These are phyloP conservation scores for Peniophora sp. DNA, from an alignment of 1,284 basidiomycete genomes.

Conservation along the genomic window DNA sequence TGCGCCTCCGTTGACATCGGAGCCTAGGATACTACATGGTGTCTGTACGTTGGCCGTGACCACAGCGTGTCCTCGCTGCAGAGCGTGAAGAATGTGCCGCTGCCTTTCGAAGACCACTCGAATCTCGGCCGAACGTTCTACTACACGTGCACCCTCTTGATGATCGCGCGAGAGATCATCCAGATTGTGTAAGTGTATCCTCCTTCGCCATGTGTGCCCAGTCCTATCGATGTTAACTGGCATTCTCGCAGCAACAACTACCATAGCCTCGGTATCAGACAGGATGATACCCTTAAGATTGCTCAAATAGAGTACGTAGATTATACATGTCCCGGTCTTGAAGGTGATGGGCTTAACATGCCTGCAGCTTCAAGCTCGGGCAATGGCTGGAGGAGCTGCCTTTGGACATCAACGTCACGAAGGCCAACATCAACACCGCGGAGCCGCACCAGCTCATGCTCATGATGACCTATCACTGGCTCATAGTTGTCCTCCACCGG, in stretches of 20 bases:
- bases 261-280: constrained; percentile 21
- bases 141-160: constrained; percentile 43
- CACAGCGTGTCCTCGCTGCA: constrained; percentile 36
- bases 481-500: constrained; percentile 55
- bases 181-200: constrained; percentile 47
- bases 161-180: constrained; percentile 49
- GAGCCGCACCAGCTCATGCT: constrained; percentile 58
- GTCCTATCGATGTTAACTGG: constrained; percentile 1
- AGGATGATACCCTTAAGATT: constrained; percentile 37
- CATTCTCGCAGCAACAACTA: constrained; percentile 17
- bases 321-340: background rate
- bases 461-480: constrained; percentile 58
- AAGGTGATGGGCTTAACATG: constrained; percentile 1
- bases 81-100: constrained; percentile 26
- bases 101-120: constrained; percentile 37
- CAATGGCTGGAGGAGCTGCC: constrained; percentile 52
- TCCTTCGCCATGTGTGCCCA: background rate
- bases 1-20: background rate
- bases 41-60: constrained; percentile 50
- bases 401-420: constrained; percentile 44
- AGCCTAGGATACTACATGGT: constrained; percentile 48
- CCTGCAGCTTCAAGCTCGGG: constrained; percentile 45
- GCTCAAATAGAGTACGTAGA: constrained; percentile 44
- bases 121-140: constrained; percentile 44
- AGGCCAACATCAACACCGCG: constrained; percentile 37